Base-by-base conservation (phyloP, 169 alveolate genomes). In the Plasmodium fragile region DNA sequence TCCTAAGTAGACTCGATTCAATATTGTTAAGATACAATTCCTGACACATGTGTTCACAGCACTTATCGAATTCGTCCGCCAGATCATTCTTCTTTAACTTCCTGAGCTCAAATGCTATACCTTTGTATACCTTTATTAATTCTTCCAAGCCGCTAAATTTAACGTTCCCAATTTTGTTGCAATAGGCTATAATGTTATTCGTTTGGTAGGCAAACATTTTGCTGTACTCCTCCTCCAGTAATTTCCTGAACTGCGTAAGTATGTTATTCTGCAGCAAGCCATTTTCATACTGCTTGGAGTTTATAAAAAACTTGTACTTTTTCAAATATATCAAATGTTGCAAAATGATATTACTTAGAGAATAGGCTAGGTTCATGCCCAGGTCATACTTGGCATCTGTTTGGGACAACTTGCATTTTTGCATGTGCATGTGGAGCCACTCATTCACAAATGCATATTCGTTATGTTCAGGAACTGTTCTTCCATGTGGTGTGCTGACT, bases 181-280 rank as follows among this genome's bases (percentile, higher is more conserved):
- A 79, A 34, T 91, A 91, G 3, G 45, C 52, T 81, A 91, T 91
- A 39, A 91, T 91, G 53, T 79, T 81, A 32, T 70, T 91, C 25
- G 94, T 91, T 80, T 91, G 94, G 75, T 91, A 81, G 28, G 94
- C 92, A 80, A 91, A 91, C 94, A 91, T 91, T 69, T 91, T 91
- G 28, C 70, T 79, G 32, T 91, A 91, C 71, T 91, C 94, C 25
- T 91, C 92, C 72, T 91, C 84, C 28, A 91, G 28, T 1, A 91
- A n/a, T 39, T 81, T 91, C 72, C 83, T 91, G 25, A 91, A 91
- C 55, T 91, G 84, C 10, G 18, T 49, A 8, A 91, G 41, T 3
- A 91, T 91, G 52, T 91, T 91, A 81, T 91, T 69, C 49, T 91
- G 83, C 18, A 91, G 73, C 73, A 91, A 70, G 36, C 83, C 90